These are phyloP conservation scores for Fusarium sp. DNA, from an alignment of 2,329 filamentous ascomycete species.

Conservation along the genomic window DNA sequence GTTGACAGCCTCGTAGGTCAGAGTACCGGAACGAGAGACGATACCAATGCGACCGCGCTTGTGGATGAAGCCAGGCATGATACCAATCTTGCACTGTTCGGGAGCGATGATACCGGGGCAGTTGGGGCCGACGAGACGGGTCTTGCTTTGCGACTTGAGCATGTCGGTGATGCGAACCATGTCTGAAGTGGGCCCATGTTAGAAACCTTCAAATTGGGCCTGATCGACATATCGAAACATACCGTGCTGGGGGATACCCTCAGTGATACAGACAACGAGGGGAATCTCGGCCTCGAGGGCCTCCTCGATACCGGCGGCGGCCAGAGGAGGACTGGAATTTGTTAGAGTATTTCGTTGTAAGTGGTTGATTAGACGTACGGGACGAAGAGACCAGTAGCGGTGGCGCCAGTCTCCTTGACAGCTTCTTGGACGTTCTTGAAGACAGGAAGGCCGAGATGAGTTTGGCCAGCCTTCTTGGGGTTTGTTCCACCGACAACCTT, in stretches of 20 bases:
- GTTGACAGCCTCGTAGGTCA: slow-evolving; percentile 99
- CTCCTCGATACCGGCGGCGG: slow-evolving; percentile 96
- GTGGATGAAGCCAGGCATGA: slow-evolving; percentile 99
- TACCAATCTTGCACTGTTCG: slow-evolving; percentile 99
- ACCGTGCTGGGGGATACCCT: slow-evolving; percentile 98
- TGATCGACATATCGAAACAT: slow-evolving; percentile 54
- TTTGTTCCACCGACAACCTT: slow-evolving; percentile 98
- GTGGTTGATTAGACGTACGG: slow-evolving; percentile 71
- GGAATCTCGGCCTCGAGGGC: slow-evolving; percentile 93
- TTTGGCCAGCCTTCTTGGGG: slow-evolving; percentile 96
- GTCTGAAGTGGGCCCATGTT: slow-evolving; percentile 67
- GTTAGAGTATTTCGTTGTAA: slow-evolving; percentile 22
- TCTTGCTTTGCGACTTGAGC: slow-evolving; percentile 97
- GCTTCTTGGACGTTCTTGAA: slow-evolving; percentile 92
- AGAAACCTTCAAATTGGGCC: slow-evolving; percentile 26
- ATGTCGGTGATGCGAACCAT: slow-evolving; percentile 99
- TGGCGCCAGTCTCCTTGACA: slow-evolving; percentile 90
- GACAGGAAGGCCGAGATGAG: slow-evolving; percentile 92
- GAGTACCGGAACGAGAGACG: slow-evolving; percentile 96
- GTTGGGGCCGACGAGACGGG: slow-evolving; percentile 95
- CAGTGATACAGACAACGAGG: slow-evolving; percentile 96
- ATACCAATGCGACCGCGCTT: slow-evolving; percentile 99
- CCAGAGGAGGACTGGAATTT: slow-evolving; percentile 82
- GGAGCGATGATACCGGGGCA: slow-evolving; percentile 96
- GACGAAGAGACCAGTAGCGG: slow-evolving; percentile 95